Conservation (phyloP, 345 rosid genomes). For the Lumnitzera littorea region DNA sequence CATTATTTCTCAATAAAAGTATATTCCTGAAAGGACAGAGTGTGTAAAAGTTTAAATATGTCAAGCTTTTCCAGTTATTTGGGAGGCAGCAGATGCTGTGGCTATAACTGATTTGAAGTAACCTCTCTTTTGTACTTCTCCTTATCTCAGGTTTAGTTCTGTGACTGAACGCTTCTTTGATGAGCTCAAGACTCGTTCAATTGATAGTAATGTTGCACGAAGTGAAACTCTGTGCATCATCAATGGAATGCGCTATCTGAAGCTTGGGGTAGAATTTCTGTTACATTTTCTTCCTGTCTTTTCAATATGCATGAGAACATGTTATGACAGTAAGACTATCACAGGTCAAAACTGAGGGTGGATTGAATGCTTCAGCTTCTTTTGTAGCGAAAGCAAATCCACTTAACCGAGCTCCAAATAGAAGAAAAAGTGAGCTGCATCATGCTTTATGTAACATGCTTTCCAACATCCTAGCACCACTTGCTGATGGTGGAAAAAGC, state of each 20-base stretch:
- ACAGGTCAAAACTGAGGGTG: slow-evolving; percentile 96
- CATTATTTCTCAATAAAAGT: no score
- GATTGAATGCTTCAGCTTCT: slow-evolving; percentile 95
- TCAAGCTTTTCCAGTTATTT: no score
- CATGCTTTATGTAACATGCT: slow-evolving; percentile 98
- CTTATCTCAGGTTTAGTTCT: slow-evolving; percentile 73
- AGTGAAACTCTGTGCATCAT: slow-evolving; percentile 91
- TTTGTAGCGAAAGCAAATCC: slow-evolving; percentile 98
- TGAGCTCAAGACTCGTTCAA: slow-evolving; percentile 86
- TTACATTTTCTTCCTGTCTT: slow-evolving; percentile 10
- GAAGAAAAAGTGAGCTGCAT: slow-evolving; percentile 91
- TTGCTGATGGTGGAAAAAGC: slow-evolving; percentile 88
- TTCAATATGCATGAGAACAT: slow-evolving; percentile 6
- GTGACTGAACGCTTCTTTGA: slow-evolving; percentile 93
- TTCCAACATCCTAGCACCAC: slow-evolving; percentile 88
- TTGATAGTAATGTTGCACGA: slow-evolving; percentile 75
- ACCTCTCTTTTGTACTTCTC: slow-evolving; percentile 9
- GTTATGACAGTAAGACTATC: slow-evolving; percentile 22
- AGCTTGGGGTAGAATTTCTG: slow-evolving; percentile 66
- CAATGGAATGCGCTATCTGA: slow-evolving; percentile 97
- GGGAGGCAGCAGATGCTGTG: no score
- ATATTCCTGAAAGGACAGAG: no score
- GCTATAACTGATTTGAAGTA: no score
- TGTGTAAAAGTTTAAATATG: no score
- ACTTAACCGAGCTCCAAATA: slow-evolving; percentile 81